A percentile compares a stretch with the other conserved stretches of the same genome.
Conservation (phyloP, 176 grass and related monocot species). For the Hsuehochloa calcarea region DNA sequence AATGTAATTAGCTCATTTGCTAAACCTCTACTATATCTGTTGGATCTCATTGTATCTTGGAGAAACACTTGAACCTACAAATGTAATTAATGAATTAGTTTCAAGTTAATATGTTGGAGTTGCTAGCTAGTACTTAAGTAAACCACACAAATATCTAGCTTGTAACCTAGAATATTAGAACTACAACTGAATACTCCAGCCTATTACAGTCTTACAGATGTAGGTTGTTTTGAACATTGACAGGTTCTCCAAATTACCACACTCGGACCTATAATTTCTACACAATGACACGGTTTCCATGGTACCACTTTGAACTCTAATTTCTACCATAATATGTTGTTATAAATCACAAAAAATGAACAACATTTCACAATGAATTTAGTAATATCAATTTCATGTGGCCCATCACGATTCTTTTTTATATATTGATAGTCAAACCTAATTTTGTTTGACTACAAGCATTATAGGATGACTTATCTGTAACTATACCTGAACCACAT, state of each 20-base stretch:
- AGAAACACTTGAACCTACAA: constrained; percentile 48
- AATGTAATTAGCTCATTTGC: constrained; percentile 34
- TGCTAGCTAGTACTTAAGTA: neutral
- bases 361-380: neutral
- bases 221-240: neutral
- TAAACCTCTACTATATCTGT: constrained; percentile 45
- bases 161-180: neutral
- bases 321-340: neutral
- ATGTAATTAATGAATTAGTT: constrained; percentile 12
- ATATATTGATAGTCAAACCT: neutral
- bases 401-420: neutral
- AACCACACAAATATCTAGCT: neutral
- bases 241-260: neutral
- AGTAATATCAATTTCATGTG: neutral
- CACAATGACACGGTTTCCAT: neutral
- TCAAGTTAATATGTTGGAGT: neutral
- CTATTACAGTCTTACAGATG: neutral
- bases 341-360: neutral
- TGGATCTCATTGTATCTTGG: constrained; percentile 42
- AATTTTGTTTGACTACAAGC: neutral
- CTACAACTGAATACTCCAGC: neutral
- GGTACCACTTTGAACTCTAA: neutral
- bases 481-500: neutral
- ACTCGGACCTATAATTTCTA: neutral
- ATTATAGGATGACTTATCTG: neutral